phyloP scores from a whole-genome alignment of 371 early-diverging fungal genomes.

The Massospora cicadina region DNA sequence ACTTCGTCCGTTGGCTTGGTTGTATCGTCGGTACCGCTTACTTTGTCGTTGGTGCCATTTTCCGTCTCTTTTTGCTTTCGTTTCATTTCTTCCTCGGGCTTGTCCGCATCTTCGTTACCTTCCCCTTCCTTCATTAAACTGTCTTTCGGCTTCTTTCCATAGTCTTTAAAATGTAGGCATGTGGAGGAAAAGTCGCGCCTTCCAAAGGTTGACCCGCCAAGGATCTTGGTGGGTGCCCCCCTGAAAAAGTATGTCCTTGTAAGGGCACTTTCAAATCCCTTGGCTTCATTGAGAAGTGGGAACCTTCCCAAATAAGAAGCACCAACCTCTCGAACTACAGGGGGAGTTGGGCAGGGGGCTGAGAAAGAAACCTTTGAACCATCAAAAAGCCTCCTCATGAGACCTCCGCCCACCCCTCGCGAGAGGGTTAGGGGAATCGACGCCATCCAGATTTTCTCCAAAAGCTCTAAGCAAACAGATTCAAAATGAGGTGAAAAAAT shows the following conservation, averaged over 20 bases:
- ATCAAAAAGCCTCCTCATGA: not conserved
- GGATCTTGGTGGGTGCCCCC: not conserved
- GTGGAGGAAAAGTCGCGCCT: not conserved
- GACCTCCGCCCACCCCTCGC: not conserved
- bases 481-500: too few species aligned
- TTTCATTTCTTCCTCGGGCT: not conserved
- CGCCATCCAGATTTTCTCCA: not conserved
- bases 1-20: not conserved
- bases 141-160: not conserved
- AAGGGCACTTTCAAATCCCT: too few species aligned
- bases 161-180: not conserved
- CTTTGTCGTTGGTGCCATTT: not conserved
- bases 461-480: too few species aligned
- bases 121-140: not conserved
- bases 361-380: not conserved
- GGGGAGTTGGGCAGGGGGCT: not conserved
- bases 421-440: not conserved
- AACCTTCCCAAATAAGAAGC: too few species aligned
- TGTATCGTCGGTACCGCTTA: not conserved
- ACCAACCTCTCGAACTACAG: too few species aligned
- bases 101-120: not conserved
- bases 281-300: too few species aligned
- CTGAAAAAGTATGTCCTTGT: too few species aligned
- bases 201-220: not conserved
- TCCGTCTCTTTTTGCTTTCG: not conserved